These are phyloP conservation scores for Candida tibetensis DNA, from an alignment of 805 yeast genomes.

Conservation along the genomic window DNA sequence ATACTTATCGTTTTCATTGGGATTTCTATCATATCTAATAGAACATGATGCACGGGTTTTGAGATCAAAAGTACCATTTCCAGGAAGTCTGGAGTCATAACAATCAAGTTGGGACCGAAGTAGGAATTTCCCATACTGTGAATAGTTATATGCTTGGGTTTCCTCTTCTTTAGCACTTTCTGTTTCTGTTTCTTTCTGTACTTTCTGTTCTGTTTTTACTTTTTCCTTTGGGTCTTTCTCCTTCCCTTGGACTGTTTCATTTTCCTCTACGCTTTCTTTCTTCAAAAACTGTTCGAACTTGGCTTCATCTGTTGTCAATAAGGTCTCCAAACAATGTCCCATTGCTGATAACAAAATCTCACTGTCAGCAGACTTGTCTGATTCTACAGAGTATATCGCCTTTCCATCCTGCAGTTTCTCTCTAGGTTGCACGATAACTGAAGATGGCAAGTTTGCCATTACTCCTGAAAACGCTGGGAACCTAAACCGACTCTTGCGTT, in stretches of 20 bases:
- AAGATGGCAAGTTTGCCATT: conserved; percentile 36
- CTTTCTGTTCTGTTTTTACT: conserved; percentile 6
- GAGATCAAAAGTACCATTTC: conserved; percentile 87
- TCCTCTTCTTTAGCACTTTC: conserved; percentile 16
- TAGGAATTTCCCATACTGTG: conserved; percentile 62
- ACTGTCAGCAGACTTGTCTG: conserved; percentile 63
- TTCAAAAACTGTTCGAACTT: conserved; percentile 42
- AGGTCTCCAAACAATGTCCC: conserved; percentile 77
- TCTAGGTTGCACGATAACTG: conserved; percentile 54
- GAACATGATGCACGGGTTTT: conserved; percentile 91
- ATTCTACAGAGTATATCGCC: conserved; percentile 58
- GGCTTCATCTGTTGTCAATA: conserved; percentile 60
- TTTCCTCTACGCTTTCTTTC: not conserved
- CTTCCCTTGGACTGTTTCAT: conserved; percentile 11
- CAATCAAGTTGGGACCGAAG: conserved; percentile 93
- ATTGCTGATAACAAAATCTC: conserved; percentile 68
- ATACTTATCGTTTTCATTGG: conserved; percentile 62
- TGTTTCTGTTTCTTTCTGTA: conserved; percentile 8
- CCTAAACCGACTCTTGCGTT: conserved; percentile 22
- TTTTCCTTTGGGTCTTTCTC: not conserved
- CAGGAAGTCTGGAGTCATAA: conserved; percentile 71
- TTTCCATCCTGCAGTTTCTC: conserved; percentile 25
- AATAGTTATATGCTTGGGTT: conserved; percentile 60
- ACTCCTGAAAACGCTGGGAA: conserved; percentile 15
- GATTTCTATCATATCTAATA: conserved; percentile 71